phyloP scores from a whole-genome alignment of 2,329 filamentous ascomycete species.

The Fusarium mexicanum region DNA sequence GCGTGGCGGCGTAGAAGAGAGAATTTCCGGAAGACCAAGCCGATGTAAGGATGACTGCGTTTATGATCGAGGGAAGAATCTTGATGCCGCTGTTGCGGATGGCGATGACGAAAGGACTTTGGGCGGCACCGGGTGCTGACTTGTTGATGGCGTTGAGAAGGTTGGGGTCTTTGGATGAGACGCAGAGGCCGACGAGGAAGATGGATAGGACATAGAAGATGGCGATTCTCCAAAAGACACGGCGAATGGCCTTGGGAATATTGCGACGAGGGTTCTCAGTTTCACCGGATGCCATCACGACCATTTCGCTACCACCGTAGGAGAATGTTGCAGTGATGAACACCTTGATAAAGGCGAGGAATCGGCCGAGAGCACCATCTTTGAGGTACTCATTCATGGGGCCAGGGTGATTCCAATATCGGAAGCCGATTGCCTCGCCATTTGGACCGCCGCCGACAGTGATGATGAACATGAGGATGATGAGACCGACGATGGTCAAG shows the following conservation, averaged over 20 bases:
- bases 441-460: conserved; percentile 65
- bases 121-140: conserved; percentile 52
- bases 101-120: conserved; percentile 72
- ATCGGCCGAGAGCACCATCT: conserved; percentile 61
- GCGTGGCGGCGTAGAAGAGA: conserved; percentile 72
- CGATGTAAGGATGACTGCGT: conserved; percentile 73
- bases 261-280: conserved; percentile 4
- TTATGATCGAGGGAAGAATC: conserved; percentile 72
- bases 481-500: conserved; percentile 65
- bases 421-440: conserved; percentile 56
- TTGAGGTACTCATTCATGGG: conserved; percentile 60
- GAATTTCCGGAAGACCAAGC: conserved; percentile 71
- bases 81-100: conserved; percentile 74
- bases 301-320: conserved; percentile 71
- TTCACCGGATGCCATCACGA: conserved; percentile 64
- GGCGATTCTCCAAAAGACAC: conserved; percentile 70
- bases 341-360: conserved; percentile 67
- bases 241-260: conserved; percentile 63
- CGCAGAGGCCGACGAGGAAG: conserved; percentile 69
- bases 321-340: conserved; percentile 68
- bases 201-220: conserved; percentile 72
- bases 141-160: conserved; percentile 66
- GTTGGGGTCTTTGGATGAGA: conserved; percentile 70
- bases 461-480: conserved; percentile 57
- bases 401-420: conserved; percentile 51